Percentiles rank a stretch among this genome's conserved stretches.
These are phyloP conservation scores for Stromatinia cepivora DNA, from an alignment of 2,329 filamentous ascomycete genomes.

Conservation along the genomic window DNA sequence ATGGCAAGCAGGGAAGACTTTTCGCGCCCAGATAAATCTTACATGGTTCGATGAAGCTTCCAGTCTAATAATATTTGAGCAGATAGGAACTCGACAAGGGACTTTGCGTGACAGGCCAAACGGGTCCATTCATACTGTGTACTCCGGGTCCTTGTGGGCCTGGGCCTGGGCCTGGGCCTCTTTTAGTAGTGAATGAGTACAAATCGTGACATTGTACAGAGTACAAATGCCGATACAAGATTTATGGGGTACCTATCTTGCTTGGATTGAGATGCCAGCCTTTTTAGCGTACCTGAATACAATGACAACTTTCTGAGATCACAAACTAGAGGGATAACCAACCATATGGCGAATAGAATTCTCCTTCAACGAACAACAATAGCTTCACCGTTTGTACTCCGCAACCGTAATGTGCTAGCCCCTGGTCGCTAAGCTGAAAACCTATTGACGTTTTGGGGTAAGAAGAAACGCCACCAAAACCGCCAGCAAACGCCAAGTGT, in stretches of 20 bases:
- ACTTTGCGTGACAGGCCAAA: neutral
- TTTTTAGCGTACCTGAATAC: neutral
- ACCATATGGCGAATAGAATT: neutral
- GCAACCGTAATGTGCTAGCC: neutral
- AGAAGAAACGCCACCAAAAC: neutral
- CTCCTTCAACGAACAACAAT: neutral
- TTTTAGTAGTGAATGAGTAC: neutral
- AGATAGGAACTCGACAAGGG: neutral
- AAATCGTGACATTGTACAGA: neutral
- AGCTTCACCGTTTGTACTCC: neutral
- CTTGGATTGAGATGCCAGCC: neutral
- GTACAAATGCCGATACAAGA: neutral
- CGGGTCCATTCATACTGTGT: neutral
- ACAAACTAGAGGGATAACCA: neutral
- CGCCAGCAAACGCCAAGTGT: slow-evolving; percentile 5
- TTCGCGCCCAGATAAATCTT: neutral
- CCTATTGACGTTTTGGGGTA: neutral
- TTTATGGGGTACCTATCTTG: neutral
- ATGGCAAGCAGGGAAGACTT: slow-evolving; percentile 1
- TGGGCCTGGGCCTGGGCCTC: neutral
- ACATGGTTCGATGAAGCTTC: slow-evolving; percentile 17
- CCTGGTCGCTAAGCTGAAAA: neutral
- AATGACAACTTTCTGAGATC: slow-evolving; percentile 9
- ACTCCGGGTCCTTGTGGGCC: neutral
- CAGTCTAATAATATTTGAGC: neutral